phyloP scores from a whole-genome alignment of 208 protist genomes.

The Trypanosomatidae sp. region DNA sequence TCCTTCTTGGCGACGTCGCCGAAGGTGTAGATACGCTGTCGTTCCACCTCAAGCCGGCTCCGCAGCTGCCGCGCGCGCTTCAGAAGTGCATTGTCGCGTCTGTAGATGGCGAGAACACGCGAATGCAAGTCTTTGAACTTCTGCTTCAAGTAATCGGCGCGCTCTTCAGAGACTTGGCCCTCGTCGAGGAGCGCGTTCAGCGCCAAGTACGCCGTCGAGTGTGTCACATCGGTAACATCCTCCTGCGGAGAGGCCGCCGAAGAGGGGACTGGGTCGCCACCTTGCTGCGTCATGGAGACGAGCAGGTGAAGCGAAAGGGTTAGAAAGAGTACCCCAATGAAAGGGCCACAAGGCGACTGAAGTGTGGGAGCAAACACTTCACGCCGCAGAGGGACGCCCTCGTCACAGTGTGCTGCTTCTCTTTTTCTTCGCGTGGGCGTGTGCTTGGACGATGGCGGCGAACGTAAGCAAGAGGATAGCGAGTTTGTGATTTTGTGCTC shows the following conservation, averaged over 20 bases:
- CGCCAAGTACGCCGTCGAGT: conserved; percentile 82
- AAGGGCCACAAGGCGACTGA: neutral
- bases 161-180: conserved; percentile 83
- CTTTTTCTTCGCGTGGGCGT: neutral
- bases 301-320: neutral
- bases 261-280: conserved; percentile 3
- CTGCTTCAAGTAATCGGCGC: conserved; percentile 81
- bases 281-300: conserved; percentile 9
- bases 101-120: conserved; percentile 88
- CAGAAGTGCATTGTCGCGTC: conserved; percentile 86
- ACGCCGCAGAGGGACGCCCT: conserved; percentile 3
- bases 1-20: conserved; percentile 77
- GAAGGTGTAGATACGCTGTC: conserved; percentile 60
- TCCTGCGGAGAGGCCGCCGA: conserved; percentile 30
- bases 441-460: neutral
- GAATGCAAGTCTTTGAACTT: conserved; percentile 88
- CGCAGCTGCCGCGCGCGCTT: conserved; percentile 84
- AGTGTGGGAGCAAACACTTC: neutral
- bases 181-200: conserved; percentile 88
- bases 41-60: conserved; percentile 78
- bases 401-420: neutral
- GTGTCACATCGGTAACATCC: conserved; percentile 83
- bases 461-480: neutral
- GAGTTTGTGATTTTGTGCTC: neutral
- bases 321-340: neutral